Evolutionary conservation across 1,284 basidiomycete species (phyloP), one percentile per base, ranked within the genome.

Genomic region (Coriolopsis trogii): DNA sequence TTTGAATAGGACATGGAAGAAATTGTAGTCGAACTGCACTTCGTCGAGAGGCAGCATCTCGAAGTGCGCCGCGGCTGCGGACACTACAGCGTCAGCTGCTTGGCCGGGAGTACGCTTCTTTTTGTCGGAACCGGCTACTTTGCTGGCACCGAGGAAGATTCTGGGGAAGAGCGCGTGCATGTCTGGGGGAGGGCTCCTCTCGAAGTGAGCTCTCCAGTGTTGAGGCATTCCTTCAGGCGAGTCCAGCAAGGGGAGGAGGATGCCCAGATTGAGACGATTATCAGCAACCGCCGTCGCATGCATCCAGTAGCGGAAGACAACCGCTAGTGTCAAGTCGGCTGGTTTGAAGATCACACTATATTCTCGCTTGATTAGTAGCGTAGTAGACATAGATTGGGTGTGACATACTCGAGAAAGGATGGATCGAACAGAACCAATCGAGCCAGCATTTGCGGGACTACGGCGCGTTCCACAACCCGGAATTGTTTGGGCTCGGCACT

Each of bases 251-350:
- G 37, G 37, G 20, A 21, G 37, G 20, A 39, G 21, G 37, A 39
- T 23, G 12, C 6, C 21, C 21, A 39, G 20, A 39, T 39, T 39
- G 20, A 39, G 13, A 6, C 37, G 37, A 10, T 12, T 12, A 18
- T 18, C 20, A 8, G 21, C n/a, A 12, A 31, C 10, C 8, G 26
- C 26, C 3, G 41, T 41, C 8, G 53, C 44, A 15, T 48, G 36
- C n/a, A 47, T 28, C 53, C 53, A 55, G 36, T 25, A 42, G 1
- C 53, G 53, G 24, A 55, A 50, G 37, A 50, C 23, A 13, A 55
- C 46, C 15, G 49, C 36, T 3, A 55, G 29, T 3, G 53, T 51
- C 40, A 51, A 24, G 31, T 55, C 48, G 16, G 40, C 13, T 1
- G 53, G 45, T 25, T 51, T 45, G 40, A 44, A 40, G 12, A 55